Base-by-base conservation (phyloP, 108 stramenopile genomes). In the Skeletonema grethae region DNA sequence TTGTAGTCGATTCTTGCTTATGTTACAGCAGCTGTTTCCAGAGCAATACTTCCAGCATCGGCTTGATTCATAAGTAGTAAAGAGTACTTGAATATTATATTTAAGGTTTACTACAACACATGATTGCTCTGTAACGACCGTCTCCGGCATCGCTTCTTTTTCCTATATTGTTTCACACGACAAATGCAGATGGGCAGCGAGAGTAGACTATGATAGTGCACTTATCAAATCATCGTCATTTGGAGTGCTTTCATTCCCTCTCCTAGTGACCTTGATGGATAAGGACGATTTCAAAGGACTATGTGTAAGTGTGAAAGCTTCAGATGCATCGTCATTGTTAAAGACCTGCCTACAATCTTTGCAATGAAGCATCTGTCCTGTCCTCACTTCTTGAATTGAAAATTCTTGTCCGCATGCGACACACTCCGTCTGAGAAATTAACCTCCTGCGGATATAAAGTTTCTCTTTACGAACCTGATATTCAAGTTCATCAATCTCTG, bases 1-100 rank as follows among this genome's bases (percentile, higher is more conserved):
- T 75, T 98, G 65, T 99, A 91, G 86, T 73, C 12, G 0, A 5
- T 28, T 59, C 0, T 28, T 59, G 30, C 24, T 57, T 5, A 12
- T 15, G 30, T 28, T 58, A 4, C 12, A 31, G 28, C 12, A 31
- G 28, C 7, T 58, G 25, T 59, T 20, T 28, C 5, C 24, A 28
- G 59, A 29, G 59, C 29, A 30, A 15, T 43, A 43, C 38, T 43
- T 43, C 13, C 1, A 24, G 18, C 16, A 50, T 8, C 50, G 22
- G 20, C 18, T 50, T 50, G 50, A 50, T 50, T 50, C 50, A 50
- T 50, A n/a, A n/a, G n/a, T n/a, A 50, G 50, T 50, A 50, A 50
- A 24, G 7, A 50, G 12, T 34, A 16, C 34, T 34, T 36, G 25
- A 1, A 28, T 28, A 28, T 28, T 28, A 28, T 28, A 32, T 18